Conservation (phyloP, 768 basidiomycete species). For the Boletus pseudopeckii region DNA sequence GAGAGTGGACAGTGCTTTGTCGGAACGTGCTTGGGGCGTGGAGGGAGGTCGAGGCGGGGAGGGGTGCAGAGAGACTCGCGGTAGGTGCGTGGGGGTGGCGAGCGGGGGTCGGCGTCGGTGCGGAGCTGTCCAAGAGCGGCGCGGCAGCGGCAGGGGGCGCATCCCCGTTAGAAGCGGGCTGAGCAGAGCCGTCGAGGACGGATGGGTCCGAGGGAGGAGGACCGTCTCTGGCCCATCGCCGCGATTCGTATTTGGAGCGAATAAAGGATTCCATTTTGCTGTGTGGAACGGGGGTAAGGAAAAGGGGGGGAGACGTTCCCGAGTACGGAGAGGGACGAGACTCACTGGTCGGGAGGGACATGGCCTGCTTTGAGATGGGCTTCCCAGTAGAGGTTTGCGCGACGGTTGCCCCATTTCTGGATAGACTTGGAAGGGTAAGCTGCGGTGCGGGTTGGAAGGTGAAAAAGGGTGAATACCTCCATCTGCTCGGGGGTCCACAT, state of each 20-base stretch:
- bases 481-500: constrained; percentile 98
- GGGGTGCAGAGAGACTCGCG: constrained; percentile 21
- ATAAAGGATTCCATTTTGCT: constrained; percentile 99
- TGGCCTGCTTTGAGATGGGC: constrained; percentile 91
- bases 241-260: constrained; percentile 92
- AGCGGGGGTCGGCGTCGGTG: background rate
- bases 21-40: constrained; percentile 22
- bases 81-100: constrained; percentile 14
- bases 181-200: constrained; percentile 50
- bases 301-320: too few relatives aligned
- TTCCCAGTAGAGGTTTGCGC: constrained; percentile 97
- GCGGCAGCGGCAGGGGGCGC: background rate
- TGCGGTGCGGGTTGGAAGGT: background rate
- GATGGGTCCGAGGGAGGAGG: constrained; percentile 81
- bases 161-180: constrained; percentile 12
- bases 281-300: background rate
- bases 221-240: constrained; percentile 91
- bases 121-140: constrained; percentile 8
- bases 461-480: constrained; percentile 52
- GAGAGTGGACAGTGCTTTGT: constrained; percentile 9
- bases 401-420: constrained; percentile 91
- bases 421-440: constrained; percentile 50
- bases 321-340: constrained; percentile 12
- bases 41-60: constrained; percentile 30
- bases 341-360: constrained; percentile 91